Percentiles rank a stretch among this genome's conserved stretches.
Conservation (phyloP, 495 filamentous ascomycete species). For the Terfezia boudieri region DNA sequence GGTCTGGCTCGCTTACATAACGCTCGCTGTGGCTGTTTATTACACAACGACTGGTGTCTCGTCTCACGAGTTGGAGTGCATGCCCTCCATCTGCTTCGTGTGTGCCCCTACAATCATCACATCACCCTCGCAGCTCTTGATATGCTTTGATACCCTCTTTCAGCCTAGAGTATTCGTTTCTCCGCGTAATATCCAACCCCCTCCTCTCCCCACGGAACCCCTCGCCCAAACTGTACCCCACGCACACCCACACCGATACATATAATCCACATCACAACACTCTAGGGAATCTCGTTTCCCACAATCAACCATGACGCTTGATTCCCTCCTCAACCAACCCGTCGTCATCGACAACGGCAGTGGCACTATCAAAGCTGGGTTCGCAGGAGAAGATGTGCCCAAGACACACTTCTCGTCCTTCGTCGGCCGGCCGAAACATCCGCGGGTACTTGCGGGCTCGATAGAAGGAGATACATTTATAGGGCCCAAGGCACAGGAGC, state of each 20-base stretch:
- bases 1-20: no score
- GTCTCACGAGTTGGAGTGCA: no score
- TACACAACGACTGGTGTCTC: no score
- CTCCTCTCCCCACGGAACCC: no score
- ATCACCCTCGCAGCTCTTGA: no score
- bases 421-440: constrained; percentile 89
- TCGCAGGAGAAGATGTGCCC: constrained; percentile 83
- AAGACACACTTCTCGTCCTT: constrained; percentile 98
- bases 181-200: no score
- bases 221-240: no score
- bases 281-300: not conserved
- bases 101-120: no score
- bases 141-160: no score
- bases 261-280: not conserved
- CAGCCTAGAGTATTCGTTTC: no score
- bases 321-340: constrained; percentile 83
- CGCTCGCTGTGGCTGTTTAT: no score
- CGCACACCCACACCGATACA: not conserved
- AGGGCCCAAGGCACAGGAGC: constrained; percentile 49
- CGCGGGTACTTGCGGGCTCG: constrained; percentile 84
- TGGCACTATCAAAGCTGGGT: constrained; percentile 90
- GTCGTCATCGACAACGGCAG: constrained; percentile 99
- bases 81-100: no score
- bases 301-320: constrained; percentile 19
- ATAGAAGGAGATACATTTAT: constrained; percentile 96